These are phyloP conservation scores for Aquanectria penicillioides DNA, from an alignment of 2,329 filamentous ascomycete genomes.

Conservation along the genomic window DNA sequence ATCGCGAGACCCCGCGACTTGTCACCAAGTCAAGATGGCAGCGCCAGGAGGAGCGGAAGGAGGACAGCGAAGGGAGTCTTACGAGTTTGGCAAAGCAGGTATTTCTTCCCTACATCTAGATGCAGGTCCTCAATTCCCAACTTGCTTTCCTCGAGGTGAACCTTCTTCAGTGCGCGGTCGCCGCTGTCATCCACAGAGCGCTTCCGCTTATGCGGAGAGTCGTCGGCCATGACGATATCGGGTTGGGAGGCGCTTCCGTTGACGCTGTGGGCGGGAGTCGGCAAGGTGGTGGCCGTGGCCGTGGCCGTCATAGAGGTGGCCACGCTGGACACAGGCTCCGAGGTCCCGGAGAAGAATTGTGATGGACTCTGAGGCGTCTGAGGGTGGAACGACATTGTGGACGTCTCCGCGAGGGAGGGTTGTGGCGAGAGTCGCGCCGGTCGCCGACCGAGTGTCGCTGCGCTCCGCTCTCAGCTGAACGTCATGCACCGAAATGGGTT, in stretches of 20 bases:
- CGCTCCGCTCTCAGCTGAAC: constrained; percentile 45
- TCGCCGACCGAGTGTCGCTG: constrained; percentile 47
- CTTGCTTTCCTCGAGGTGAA: constrained; percentile 69
- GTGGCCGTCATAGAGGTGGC: constrained; percentile 62
- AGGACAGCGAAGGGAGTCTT: constrained; percentile 64
- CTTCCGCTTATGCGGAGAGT: constrained; percentile 70
- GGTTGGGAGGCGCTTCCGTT: constrained; percentile 62
- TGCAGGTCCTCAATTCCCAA: constrained; percentile 72
- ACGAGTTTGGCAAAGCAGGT: constrained; percentile 74
- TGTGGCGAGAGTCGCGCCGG: constrained; percentile 46
- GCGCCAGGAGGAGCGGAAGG: constrained; percentile 41
- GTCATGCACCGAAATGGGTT: constrained; percentile 46
- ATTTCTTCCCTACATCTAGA: constrained; percentile 73
- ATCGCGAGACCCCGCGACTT: constrained; percentile 37
- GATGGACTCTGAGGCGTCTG: constrained; percentile 75
- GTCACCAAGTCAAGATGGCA: constrained; percentile 36
- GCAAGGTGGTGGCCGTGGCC: constrained; percentile 63
- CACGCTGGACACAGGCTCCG: constrained; percentile 61
- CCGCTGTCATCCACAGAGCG: constrained; percentile 65
- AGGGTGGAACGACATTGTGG: constrained; percentile 73
- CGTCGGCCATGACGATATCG: constrained; percentile 60
- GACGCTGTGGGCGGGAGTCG: constrained; percentile 71
- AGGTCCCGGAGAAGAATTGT: constrained; percentile 66
- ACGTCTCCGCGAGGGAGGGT: constrained; percentile 47
- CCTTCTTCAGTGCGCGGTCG: constrained; percentile 69